A percentile compares a stretch with the other conserved stretches of the same genome.
Evolutionary conservation across 768 basidiomycete species (phyloP).

Genomic region (Boletus subparvulus): DNA sequence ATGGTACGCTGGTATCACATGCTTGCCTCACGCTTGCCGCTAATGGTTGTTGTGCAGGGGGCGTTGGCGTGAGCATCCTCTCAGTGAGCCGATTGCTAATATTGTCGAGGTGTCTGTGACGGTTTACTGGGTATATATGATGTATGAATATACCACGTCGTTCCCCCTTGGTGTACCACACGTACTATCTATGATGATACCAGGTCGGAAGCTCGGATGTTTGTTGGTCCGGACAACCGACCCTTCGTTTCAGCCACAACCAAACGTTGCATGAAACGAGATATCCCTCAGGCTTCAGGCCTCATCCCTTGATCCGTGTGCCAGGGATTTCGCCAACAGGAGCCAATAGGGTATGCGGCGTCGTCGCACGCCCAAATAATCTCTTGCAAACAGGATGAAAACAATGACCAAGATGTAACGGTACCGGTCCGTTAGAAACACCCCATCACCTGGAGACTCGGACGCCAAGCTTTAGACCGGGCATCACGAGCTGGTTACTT

Average conservation of each 20-base stretch:
- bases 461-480: too few relatives aligned
- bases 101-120: not conserved
- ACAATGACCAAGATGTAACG: too few relatives aligned
- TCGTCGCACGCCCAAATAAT: not conserved
- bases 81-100: not conserved
- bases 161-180: not conserved
- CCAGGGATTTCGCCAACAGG: too few relatives aligned
- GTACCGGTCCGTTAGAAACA: too few relatives aligned
- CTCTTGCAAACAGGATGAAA: too few relatives aligned
- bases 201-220: not conserved
- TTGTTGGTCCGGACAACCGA: not conserved
- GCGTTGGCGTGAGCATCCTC: slow-evolving; percentile 22
- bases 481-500: not conserved
- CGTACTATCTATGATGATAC: not conserved
- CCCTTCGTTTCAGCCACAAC: not conserved
- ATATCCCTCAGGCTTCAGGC: too few relatives aligned
- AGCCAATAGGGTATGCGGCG: too few relatives aligned
- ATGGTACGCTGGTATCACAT: slow-evolving; percentile 23
- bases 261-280: not conserved
- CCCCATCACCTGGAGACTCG: too few relatives aligned
- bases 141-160: not conserved
- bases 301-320: too few relatives aligned
- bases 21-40: not conserved
- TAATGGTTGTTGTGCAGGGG: slow-evolving; percentile 12
- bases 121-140: not conserved